A percentile compares a stretch with the other conserved stretches of the same genome.
These are phyloP conservation scores for Saitozyma podzolica DNA, from an alignment of 768 basidiomycete genomes.

Conservation along the genomic window DNA sequence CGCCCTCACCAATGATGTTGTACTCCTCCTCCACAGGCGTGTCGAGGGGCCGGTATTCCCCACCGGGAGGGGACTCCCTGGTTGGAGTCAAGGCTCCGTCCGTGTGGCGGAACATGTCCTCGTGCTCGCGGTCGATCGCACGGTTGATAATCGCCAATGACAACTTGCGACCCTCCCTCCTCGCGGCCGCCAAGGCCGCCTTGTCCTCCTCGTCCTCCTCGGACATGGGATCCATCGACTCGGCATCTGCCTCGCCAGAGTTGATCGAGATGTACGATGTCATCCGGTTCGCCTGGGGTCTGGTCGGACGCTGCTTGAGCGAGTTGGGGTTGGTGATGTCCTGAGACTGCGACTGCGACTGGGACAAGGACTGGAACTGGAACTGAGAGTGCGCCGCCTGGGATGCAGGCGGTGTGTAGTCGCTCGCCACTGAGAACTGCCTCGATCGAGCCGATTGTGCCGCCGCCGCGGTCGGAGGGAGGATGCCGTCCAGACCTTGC, in stretches of 20 bases:
- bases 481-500: slow-evolving; percentile 6
- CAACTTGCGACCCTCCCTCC: slow-evolving; percentile 40
- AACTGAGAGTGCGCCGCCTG: neutral
- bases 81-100: neutral
- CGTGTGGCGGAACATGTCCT: neutral
- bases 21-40: slow-evolving; percentile 35
- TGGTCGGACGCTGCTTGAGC: slow-evolving; percentile 3
- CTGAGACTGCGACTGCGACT: neutral
- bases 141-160: slow-evolving; percentile 41
- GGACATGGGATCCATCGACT: slow-evolving; percentile 21
- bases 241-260: slow-evolving; percentile 11
- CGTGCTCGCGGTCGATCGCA: slow-evolving; percentile 19
- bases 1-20: slow-evolving; percentile 21
- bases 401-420: slow-evolving; percentile 17
- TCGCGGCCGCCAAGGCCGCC: slow-evolving; percentile 28
- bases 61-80: slow-evolving; percentile 17
- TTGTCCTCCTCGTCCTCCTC: slow-evolving; percentile 26
- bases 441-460: slow-evolving; percentile 5
- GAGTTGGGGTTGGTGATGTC: neutral
- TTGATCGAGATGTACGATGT: slow-evolving; percentile 36
- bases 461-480: neutral
- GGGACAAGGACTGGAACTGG: neutral
- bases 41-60: slow-evolving; percentile 27
- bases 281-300: slow-evolving; percentile 24
- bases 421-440: slow-evolving; percentile 32